A percentile compares a stretch with the other conserved stretches of the same genome.
phyloP scores from a whole-genome alignment of 2,329 filamentous ascomycete genomes.

The Dendrostoma leiphaemia region DNA sequence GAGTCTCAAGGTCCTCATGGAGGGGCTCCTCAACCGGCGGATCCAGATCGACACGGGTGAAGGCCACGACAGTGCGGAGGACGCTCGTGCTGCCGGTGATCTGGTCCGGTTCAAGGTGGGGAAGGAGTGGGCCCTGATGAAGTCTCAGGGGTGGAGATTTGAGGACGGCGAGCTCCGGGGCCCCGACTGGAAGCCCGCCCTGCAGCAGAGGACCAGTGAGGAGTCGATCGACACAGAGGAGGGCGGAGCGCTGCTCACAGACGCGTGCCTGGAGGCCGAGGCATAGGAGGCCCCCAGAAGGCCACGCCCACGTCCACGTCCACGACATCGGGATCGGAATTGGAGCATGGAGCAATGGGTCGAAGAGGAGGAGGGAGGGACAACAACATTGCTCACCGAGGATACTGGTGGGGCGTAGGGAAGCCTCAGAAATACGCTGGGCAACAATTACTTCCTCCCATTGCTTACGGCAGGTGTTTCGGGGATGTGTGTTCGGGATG shows the following conservation, averaged over 20 bases:
- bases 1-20: constrained; percentile 73
- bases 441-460: neutral
- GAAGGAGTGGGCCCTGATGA: constrained; percentile 67
- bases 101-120: constrained; percentile 71
- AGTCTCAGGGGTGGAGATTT: constrained; percentile 65
- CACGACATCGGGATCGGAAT: no score
- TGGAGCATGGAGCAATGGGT: no score
- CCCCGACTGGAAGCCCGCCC: constrained; percentile 3
- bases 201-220: constrained; percentile 12
- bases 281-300: neutral
- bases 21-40: constrained; percentile 65
- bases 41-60: constrained; percentile 70
- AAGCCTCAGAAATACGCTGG: neutral
- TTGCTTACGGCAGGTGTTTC: neutral
- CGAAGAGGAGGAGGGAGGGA: no score
- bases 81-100: constrained; percentile 85
- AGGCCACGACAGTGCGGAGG: constrained; percentile 91
- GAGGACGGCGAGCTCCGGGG: constrained; percentile 38
- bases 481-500: neutral
- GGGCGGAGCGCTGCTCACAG: constrained; percentile 30
- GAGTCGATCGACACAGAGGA: constrained; percentile 2
- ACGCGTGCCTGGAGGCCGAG: constrained; percentile 35
- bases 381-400: no score
- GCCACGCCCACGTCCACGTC: no score
- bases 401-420: constrained; percentile 7